Evolutionary conservation across 257 asterid genomes (phyloP).

Genomic region (Nicotiana obtusifolia): DNA sequence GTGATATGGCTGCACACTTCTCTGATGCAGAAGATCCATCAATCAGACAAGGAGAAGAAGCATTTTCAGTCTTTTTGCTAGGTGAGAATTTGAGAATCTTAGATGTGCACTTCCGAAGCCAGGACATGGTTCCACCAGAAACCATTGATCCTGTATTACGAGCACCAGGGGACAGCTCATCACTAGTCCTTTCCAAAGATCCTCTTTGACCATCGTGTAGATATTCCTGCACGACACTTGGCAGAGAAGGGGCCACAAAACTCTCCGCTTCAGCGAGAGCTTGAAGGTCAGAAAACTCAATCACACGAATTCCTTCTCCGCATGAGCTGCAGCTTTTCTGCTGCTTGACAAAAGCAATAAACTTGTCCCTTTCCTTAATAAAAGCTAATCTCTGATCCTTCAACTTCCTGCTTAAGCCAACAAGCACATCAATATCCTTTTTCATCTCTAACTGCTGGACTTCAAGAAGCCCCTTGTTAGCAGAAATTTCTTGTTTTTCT

Average conservation of each 20-base stretch:
- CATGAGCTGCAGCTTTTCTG: slow-evolving; percentile 64
- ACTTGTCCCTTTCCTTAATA: slow-evolving; percentile 77
- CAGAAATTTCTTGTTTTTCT: slow-evolving; percentile 57
- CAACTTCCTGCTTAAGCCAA: slow-evolving; percentile 69
- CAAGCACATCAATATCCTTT: slow-evolving; percentile 82
- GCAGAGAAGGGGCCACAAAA: slow-evolving; percentile 57
- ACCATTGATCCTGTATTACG: slow-evolving; percentile 48
- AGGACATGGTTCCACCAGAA: slow-evolving; percentile 76
- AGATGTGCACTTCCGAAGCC: slow-evolving; percentile 87
- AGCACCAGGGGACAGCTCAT: slow-evolving; percentile 39
- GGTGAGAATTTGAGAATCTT: slow-evolving; percentile 76
- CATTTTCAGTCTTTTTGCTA: slow-evolving; percentile 54
- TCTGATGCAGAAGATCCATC: slow-evolving; percentile 25
- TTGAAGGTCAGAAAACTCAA: slow-evolving; percentile 69
- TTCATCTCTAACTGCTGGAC: slow-evolving; percentile 73
- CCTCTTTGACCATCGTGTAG: slow-evolving; percentile 45
- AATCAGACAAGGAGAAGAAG: slow-evolving; percentile 29
- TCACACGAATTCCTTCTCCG: slow-evolving; percentile 62
- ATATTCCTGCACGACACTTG: slow-evolving; percentile 57
- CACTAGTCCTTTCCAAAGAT: slow-evolving; percentile 26
- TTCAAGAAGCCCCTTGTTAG: slow-evolving; percentile 71
- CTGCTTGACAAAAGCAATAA: slow-evolving; percentile 62
- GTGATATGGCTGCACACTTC: slow-evolving; percentile 17
- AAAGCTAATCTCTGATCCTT: slow-evolving; percentile 83
- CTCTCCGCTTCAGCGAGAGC: slow-evolving; percentile 41